Conservation (phyloP, 192 early-diverging fungal species). For the Rhizophlyctis rosea region DNA sequence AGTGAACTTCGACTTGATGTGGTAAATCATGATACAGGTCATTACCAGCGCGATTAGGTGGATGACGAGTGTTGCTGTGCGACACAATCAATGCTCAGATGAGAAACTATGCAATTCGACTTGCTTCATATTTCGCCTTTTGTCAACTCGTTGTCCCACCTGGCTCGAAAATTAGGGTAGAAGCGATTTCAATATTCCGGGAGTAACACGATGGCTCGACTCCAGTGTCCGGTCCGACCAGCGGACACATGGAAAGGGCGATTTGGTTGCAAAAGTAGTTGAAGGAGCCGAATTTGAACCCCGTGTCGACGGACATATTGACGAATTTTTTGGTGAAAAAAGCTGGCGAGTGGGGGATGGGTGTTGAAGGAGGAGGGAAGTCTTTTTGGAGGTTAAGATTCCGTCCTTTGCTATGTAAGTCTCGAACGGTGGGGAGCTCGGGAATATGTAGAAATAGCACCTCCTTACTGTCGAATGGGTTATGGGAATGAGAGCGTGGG, state of each 20-base stretch:
- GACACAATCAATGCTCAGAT: constrained; percentile 7
- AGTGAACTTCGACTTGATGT: constrained; percentile 97
- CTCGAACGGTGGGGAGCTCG: no score
- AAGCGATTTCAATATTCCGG: constrained; percentile 86
- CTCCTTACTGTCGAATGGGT: no score
- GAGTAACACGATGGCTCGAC: constrained; percentile 92
- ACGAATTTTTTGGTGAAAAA: neutral
- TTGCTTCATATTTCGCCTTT: neutral
- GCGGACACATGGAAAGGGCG: constrained; percentile 84
- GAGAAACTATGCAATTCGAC: neutral
- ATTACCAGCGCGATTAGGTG: constrained; percentile 90
- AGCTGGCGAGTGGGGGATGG: neutral
- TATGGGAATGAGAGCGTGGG: no score
- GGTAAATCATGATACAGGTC: constrained; percentile 98
- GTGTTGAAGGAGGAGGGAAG: no score
- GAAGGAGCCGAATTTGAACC: constrained; percentile 76
- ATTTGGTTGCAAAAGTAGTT: constrained; percentile 84
- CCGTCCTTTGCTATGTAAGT: no score
- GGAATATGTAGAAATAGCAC: no score
- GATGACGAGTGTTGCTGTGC: constrained; percentile 84
- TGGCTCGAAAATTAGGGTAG: constrained; percentile 88
- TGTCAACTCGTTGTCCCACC: constrained; percentile 24
- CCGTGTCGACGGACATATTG: neutral
- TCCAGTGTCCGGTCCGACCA: constrained; percentile 69
- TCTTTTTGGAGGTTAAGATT: no score